phyloP scores from a whole-genome alignment of 2,329 filamentous ascomycete species.

The Xylariaceae sp. region DNA sequence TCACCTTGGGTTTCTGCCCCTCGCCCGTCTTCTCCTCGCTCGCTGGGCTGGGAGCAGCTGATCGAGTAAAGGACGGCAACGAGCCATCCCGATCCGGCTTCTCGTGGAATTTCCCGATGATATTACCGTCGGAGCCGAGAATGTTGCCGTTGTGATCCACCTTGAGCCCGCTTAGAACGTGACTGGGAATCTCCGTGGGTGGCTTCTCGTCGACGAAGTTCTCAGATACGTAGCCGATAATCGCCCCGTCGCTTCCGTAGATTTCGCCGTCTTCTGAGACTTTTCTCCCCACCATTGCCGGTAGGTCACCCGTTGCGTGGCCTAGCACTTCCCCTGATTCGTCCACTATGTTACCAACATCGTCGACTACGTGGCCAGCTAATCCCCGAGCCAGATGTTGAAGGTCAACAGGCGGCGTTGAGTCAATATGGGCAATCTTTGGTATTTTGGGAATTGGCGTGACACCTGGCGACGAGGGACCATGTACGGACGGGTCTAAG shows the following conservation, averaged over 20 bases:
- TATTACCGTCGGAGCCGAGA: constrained; percentile 41
- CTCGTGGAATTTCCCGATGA: constrained; percentile 49
- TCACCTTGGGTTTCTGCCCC: constrained; percentile 29
- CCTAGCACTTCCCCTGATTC: constrained; percentile 49
- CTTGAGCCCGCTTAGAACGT: constrained; percentile 35
- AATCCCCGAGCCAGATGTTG: constrained; percentile 39
- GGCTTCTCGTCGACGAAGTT: constrained; percentile 34
- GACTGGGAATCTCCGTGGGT: constrained; percentile 24
- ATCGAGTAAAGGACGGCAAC: constrained; percentile 19
- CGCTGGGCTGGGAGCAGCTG: not conserved
- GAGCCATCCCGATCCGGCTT: constrained; percentile 24
- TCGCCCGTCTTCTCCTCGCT: constrained; percentile 24
- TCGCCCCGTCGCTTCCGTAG: constrained; percentile 40
- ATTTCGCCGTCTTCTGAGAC: constrained; percentile 46
- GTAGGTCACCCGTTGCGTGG: constrained; percentile 50
- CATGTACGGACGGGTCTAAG: constrained; percentile 33
- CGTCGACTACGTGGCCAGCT: constrained; percentile 47
- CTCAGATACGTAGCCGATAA: constrained; percentile 44
- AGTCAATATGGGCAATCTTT: constrained; percentile 40
- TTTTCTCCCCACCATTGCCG: constrained; percentile 49
- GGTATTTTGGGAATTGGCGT: constrained; percentile 41
- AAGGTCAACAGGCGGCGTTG: constrained; percentile 31
- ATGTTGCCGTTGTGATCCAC: constrained; percentile 46
- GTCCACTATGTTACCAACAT: constrained; percentile 52
- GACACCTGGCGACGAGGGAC: constrained; percentile 38